Percentiles rank a stretch among this genome's conserved stretches.
Conservation (phyloP, 2,329 filamentous ascomycete genomes). For the Aspergillus sp. region DNA sequence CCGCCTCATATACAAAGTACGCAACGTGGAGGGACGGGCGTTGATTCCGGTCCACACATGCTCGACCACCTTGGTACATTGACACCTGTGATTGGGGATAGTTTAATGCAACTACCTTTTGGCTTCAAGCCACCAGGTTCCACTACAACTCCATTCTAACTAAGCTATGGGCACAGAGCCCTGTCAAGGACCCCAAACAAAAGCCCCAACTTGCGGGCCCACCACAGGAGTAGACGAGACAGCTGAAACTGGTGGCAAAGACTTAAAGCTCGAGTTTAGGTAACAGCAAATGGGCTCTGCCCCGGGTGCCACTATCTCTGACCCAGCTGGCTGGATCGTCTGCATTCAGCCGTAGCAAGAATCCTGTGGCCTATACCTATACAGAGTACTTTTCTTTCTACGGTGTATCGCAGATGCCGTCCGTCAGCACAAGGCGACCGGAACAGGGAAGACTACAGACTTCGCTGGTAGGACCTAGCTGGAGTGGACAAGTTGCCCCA, state of each 20-base stretch:
- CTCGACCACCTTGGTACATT: background rate
- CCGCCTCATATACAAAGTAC: background rate
- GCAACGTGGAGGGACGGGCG: background rate
- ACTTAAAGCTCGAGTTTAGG: background rate
- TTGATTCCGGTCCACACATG: background rate
- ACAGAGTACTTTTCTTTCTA: background rate
- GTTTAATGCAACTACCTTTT: background rate
- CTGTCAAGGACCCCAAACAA: background rate
- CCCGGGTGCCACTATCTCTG: background rate
- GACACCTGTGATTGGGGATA: background rate
- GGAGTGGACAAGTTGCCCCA: background rate
- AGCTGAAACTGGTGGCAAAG: conserved; percentile 25
- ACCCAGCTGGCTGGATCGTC: background rate
- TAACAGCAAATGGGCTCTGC: background rate
- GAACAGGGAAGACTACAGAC: background rate
- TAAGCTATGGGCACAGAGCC: background rate
- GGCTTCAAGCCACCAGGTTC: background rate
- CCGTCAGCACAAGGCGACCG: background rate
- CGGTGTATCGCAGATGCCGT: background rate
- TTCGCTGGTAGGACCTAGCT: background rate
- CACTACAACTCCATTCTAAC: background rate
- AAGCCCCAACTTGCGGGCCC: conserved; percentile 7
- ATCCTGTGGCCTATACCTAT: background rate
- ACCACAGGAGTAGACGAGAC: conserved; percentile 11
- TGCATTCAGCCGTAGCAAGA: background rate